These are phyloP conservation scores for Carex pumila DNA, from an alignment of 176 grass and related monocot genomes.

Conservation along the genomic window DNA sequence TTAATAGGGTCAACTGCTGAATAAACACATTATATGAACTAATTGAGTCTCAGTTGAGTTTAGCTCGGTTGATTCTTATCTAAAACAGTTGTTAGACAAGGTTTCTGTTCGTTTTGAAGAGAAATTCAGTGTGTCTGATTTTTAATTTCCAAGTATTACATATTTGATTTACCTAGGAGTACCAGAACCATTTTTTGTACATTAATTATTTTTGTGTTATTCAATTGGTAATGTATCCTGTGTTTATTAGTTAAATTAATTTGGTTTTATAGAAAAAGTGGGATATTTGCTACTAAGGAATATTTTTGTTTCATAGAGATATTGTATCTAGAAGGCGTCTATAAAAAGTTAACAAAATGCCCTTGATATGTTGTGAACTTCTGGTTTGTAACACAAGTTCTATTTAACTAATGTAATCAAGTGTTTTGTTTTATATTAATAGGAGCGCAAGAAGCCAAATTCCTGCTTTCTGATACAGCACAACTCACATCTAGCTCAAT, in stretches of 20 bases:
- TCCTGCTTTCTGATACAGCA: background rate
- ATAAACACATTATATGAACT: background rate
- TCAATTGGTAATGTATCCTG: background rate
- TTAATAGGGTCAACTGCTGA: background rate
- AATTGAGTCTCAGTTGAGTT: background rate
- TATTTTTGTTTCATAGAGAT: background rate
- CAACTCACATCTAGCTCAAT: background rate
- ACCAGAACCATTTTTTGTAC: background rate
- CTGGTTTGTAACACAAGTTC: background rate
- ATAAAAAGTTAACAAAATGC: background rate
- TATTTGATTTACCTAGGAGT: background rate
- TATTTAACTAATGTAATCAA: background rate
- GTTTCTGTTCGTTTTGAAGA: background rate
- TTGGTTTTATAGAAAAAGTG: background rate
- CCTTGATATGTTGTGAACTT: background rate
- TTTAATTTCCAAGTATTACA: background rate
- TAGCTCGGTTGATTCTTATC: background rate
- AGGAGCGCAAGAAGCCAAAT: background rate
- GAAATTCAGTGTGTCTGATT: background rate
- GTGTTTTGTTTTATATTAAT: background rate
- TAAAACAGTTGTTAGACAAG: background rate
- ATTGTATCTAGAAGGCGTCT: background rate
- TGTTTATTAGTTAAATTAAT: background rate
- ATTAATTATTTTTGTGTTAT: background rate
- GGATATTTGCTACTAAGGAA: background rate